Percentiles rank a stretch among this genome's conserved stretches.
Conservation (phyloP, 78 protist genomes). For the Cavenderia fasciculata region DNA sequence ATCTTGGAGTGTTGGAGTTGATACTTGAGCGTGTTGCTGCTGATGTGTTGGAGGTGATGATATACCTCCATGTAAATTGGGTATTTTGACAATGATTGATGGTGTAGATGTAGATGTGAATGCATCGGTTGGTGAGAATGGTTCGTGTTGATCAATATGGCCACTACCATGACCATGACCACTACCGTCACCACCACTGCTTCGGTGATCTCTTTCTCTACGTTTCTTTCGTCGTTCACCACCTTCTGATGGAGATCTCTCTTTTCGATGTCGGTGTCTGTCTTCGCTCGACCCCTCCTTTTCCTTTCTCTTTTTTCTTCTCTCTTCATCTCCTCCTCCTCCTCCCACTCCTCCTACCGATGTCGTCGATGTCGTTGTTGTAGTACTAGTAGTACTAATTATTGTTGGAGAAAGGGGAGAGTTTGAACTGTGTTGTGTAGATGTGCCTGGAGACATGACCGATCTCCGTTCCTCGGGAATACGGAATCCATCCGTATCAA, state of each 20-base stretch:
- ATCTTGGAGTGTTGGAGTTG: neutral
- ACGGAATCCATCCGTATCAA: neutral
- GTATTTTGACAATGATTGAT: neutral
- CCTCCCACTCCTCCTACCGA: neutral
- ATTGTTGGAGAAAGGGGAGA: neutral
- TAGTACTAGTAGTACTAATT: neutral
- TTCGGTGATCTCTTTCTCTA: slow-evolving; percentile 9
- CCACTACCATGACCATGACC: too few relatives aligned
- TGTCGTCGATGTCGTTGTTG: neutral
- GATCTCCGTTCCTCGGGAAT: neutral
- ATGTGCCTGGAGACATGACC: neutral
- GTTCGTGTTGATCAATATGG: too few relatives aligned
- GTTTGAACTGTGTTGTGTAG: too few relatives aligned
- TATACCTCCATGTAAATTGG: neutral
- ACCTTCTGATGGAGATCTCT: neutral
- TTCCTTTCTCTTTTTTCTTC: slow-evolving; percentile 10
- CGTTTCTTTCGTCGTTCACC: neutral
- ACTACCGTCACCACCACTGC: too few relatives aligned
- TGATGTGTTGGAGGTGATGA: neutral
- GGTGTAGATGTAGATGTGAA: too few relatives aligned
- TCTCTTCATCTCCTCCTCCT: neutral
- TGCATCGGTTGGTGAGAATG: too few relatives aligned
- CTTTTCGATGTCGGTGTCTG: neutral
- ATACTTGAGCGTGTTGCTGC: neutral
- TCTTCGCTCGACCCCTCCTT: too few relatives aligned